Conservation (phyloP, 139 green algal species). For the Chlorella sp. region DNA sequence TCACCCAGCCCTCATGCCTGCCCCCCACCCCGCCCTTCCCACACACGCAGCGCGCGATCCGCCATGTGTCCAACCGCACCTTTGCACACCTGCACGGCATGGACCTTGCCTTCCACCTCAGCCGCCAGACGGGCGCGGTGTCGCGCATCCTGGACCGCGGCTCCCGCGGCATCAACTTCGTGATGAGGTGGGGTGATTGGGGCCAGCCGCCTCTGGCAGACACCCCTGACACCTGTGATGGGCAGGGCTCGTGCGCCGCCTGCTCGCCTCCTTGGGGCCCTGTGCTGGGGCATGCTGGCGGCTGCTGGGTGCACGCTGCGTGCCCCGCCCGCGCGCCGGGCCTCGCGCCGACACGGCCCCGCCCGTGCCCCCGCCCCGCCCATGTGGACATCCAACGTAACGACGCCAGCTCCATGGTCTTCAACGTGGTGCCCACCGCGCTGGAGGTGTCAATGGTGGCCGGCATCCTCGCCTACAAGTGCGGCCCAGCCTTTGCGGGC, state of each 20-base stretch:
- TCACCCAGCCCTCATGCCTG: neutral
- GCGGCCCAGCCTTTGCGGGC: conserved; percentile 80
- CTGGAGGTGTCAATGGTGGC: conserved; percentile 89
- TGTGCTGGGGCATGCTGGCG: too few relatives aligned
- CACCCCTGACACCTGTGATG: too few relatives aligned
- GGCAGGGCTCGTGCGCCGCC: too few relatives aligned
- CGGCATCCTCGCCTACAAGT: conserved; percentile 88
- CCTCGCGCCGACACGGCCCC: too few relatives aligned
- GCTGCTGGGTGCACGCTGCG: too few relatives aligned
- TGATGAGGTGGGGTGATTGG: conserved; percentile 47
- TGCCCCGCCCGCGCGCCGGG: too few relatives aligned
- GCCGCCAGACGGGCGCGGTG: conserved; percentile 87
- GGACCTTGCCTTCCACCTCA: conserved; percentile 90
- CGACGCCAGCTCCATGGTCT: conserved; percentile 84
- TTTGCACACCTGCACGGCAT: conserved; percentile 92
- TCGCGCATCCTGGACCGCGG: conserved; percentile 89
- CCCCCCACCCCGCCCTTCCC: neutral
- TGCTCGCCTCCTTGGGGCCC: too few relatives aligned
- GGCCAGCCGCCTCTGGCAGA: too few relatives aligned
- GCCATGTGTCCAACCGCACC: conserved; percentile 66
- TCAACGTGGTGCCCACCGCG: conserved; percentile 95
- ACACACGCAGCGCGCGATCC: conserved; percentile 71
- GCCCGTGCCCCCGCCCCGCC: too few relatives aligned
- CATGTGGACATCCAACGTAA: too few relatives aligned
- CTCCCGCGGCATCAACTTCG: conserved; percentile 95